Base-by-base conservation (phyloP, 768 basidiomycete genomes). In the Mrakia hoshinonis region DNA sequence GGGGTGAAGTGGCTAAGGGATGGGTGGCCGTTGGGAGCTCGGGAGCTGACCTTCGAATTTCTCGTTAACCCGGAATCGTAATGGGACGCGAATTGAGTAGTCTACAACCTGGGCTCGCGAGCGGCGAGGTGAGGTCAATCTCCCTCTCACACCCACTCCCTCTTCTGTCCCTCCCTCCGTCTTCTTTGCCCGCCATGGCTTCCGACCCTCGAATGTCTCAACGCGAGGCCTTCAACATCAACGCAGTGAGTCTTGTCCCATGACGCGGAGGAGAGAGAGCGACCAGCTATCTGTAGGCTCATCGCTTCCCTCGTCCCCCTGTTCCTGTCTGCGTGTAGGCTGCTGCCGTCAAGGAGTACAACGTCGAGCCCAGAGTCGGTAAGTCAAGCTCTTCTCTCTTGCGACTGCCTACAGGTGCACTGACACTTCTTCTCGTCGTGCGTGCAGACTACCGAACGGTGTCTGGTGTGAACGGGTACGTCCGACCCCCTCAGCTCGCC, bases 401-500 rank as follows among this genome's bases (percentile, higher is more conserved):
- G 1, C 31, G 36, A n/a, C 20, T 0, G 0, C 13, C 18, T n/a
- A 9, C 18, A 24, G 13, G 31, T 52, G 55, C 9, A 58, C 31
- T 34, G n/a, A 20, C n/a, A 10, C 29, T 6, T 48, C n/a, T 9
- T 20, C n/a, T 43, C 29, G 4, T 39, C 38, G 11, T 24, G 1
- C 22, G 47, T 1, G 34, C 78, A 94, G 93, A 97, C 81, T 97
- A 97, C 82, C 86, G 92, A 74, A 97, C 94, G n/a, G 96, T 99
- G 65, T 92, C 93, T 77, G 95, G 93, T 73, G 89, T 98, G 81
- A 98, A 98, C 77, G 96, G 95, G 93, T 90, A 78, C 81, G 86
- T 80, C 36, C 39, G 61, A 60, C 60, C 48, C 34, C 12, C 12
- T 31, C 43, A 38, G 46, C 24, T 34, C 60, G 62, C 54, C 52